Base-by-base conservation (phyloP, 345 rosid genomes). In the Citrus medica region DNA sequence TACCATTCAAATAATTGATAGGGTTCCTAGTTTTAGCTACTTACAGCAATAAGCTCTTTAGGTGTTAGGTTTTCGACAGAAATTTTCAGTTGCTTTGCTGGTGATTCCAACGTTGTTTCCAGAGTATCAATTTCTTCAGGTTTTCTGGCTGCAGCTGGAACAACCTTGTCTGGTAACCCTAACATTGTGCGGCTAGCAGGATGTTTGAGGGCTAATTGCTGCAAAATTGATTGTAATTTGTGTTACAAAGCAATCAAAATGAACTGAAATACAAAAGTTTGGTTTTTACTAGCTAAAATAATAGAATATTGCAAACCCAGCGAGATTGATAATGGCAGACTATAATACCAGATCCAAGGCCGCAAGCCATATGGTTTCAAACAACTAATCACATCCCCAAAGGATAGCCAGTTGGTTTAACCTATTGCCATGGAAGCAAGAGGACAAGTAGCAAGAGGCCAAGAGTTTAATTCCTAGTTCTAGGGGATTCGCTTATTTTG, bases 161-260 rank as follows among this genome's bases (percentile, higher is more conserved):
- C 72, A 61, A 70, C 63, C 69, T 67, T 80, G 40, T 63, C 82
- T 76, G 88, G 89, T 79, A 95, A 80, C 32, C 97, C 97, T 82
- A 95, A 84, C 83, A 82, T 93, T 70, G 83, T 78, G 72, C 90
- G 87, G 72, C 91, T 82, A 79, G 78, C 72, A 22, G 98, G 93
- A 85, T 88, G 84, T 61, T 84, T 88, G 85, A 95, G 84, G 79
- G 83, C 75, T 75, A 87, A 69, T 83, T 92, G 94, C 99, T 95
- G 91, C 90, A 88, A 66, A 76, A 61, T 81, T 68, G 64, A 74
- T 79, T 61, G 67, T 70, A n/a, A n/a, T 27, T 67, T 55, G 64
- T 32, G 51, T 46, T 56, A 63, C 30, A 42, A 77, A 21, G 27
- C 65, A 72, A 58, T 22, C 42, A 72, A 58, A 35, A 58, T 35